Evolutionary conservation across 371 early-diverging fungal species (phyloP).

Genomic region (Chytridium lagenaria): DNA sequence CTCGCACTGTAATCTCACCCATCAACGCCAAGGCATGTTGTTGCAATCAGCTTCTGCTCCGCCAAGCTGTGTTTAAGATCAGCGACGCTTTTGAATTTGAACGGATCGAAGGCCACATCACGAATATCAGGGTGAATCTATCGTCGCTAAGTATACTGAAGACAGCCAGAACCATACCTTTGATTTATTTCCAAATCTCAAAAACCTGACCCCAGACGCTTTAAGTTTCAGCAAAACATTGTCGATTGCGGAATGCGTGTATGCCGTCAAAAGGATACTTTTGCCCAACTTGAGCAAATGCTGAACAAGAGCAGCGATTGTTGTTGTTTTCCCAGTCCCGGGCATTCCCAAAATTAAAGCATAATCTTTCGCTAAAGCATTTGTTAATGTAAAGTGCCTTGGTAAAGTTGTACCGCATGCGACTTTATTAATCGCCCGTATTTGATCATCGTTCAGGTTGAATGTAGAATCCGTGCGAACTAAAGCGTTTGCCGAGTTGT

Average conservation of each 20-base stretch:
- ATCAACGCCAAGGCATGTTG: slow-evolving; percentile 88
- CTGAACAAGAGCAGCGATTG: slow-evolving; percentile 84
- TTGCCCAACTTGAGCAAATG: slow-evolving; percentile 73
- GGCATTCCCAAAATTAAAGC: slow-evolving; percentile 98
- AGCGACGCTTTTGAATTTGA: slow-evolving; percentile 58
- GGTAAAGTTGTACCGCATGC: slow-evolving; percentile 55
- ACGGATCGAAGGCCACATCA: slow-evolving; percentile 58
- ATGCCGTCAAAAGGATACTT: slow-evolving; percentile 89
- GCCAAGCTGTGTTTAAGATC: slow-evolving; percentile 66
- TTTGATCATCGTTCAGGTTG: slow-evolving; percentile 73
- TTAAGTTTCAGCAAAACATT: slow-evolving; percentile 89
- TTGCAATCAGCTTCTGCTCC: slow-evolving; percentile 75
- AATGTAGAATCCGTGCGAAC: no score
- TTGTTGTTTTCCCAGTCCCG: slow-evolving; percentile 98
- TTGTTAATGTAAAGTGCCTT: no score
- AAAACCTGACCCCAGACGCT: slow-evolving; percentile 60
- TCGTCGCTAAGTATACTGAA: no score
- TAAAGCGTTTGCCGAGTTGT: slow-evolving; percentile 26
- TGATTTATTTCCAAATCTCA: slow-evolving; percentile 77
- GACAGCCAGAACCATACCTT: slow-evolving; percentile 52
- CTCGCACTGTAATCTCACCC: slow-evolving; percentile 64
- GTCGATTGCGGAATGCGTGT: slow-evolving; percentile 96
- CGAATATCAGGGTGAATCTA: slow-evolving; percentile 70
- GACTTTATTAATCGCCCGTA: slow-evolving; percentile 64
- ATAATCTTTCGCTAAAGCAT: slow-evolving; percentile 76